phyloP scores from a whole-genome alignment of 306 rosid genomes.

The Lathyrus sativus region DNA sequence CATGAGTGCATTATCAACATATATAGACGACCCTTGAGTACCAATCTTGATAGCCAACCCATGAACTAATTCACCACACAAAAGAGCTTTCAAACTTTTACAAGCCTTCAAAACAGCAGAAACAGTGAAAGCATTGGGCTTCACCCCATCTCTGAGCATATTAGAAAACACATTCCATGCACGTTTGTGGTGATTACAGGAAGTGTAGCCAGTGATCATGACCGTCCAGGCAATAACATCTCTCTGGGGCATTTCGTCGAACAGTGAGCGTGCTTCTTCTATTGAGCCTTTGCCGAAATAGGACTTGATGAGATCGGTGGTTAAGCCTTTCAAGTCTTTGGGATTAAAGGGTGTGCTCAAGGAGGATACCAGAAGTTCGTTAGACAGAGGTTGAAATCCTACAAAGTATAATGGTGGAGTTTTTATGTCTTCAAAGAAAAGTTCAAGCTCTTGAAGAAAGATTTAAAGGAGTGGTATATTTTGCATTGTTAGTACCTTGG shows the following conservation, averaged over 20 bases:
- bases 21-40: conserved; percentile 50
- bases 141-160: conserved; percentile 51
- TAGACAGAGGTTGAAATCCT: too few species aligned
- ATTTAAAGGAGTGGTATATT: too few species aligned
- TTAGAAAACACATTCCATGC: conserved; percentile 62
- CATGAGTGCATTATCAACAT: conserved; percentile 69
- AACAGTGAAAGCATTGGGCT: conserved; percentile 66
- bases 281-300: conserved; percentile 44
- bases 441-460: too few species aligned
- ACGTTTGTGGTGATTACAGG: conserved; percentile 45
- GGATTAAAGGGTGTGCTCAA: conserved; percentile 48
- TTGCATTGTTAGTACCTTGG: too few species aligned
- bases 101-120: conserved; percentile 70
- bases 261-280: conserved; percentile 60
- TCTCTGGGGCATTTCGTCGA: conserved; percentile 69
- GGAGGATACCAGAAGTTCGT: too few species aligned
- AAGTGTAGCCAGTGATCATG: conserved; percentile 65
- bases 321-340: conserved; percentile 41
- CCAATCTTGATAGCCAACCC: conserved; percentile 60
- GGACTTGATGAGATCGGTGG: conserved; percentile 58
- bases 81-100: conserved; percentile 61
- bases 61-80: conserved; percentile 56
- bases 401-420: too few species aligned
- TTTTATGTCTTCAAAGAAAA: too few species aligned
- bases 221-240: conserved; percentile 74